Evolutionary conservation across 192 early-diverging fungal species (phyloP), one percentile per base, ranked within the genome.

Genomic region (Pecoramyces ruminantium): DNA sequence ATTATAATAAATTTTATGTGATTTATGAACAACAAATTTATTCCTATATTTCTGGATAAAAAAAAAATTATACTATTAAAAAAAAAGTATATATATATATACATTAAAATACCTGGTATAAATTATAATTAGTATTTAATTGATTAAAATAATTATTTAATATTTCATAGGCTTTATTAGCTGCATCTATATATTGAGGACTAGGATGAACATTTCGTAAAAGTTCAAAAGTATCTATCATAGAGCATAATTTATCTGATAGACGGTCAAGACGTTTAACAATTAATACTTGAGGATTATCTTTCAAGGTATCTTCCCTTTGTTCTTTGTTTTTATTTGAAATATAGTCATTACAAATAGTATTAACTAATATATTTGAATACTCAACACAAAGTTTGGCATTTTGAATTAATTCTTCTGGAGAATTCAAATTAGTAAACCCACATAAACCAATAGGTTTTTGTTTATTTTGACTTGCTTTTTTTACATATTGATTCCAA

Each of bases 181-280:
- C 96, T 11, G 91, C 93, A 39, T 87, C 83, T 78, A 92, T 87
- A 85, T 91, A 93, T 29, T 80, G 81, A 81, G 81, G 80, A 83
- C 95, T 92, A 0, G 97, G 95, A 81, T 98, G 96, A 38, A 95
- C 92, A 82, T 94, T 94, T 38, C 96, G 90, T 8, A 97, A 87
- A n/a, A 99, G 91, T 84, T 99, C 97, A 0, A 94, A 92, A 58
- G 92, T 90, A 81, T 99, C 97, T 85, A 98, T 93, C 1, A 98
- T 94, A 39, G 92, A 90, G 77, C 97, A 99, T 21, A 99, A 87
- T 3, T 90, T 87, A 84, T 99, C 95, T 28, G 92, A 94, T 27
- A 98, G 87, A 78, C 93, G 87, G 83, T 99, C 97, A 78, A 98
- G 88, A 67, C 93, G 88, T 84, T 96, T 95, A 81, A 99, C 91